Conservation (phyloP, 2,329 filamentous ascomycete genomes). For the Mycosphaerella sp. region DNA sequence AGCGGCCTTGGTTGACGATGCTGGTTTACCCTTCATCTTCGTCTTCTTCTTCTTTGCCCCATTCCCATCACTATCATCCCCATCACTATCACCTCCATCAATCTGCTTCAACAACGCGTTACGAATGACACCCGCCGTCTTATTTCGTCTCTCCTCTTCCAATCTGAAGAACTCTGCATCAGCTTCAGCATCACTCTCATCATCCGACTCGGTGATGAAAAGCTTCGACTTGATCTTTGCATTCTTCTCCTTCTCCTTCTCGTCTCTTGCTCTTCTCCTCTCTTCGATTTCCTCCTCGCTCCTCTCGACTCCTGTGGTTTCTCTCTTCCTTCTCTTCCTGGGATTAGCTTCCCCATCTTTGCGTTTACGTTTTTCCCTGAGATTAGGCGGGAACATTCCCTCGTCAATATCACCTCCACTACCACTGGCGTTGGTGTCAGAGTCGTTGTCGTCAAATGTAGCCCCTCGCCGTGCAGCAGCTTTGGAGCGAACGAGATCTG, state of each 20-base stretch:
- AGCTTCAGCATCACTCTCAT: slow-evolving; percentile 75
- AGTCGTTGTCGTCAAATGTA: slow-evolving; percentile 53
- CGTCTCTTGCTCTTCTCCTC: slow-evolving; percentile 54
- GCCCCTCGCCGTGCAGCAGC: slow-evolving; percentile 45
- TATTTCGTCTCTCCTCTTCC: slow-evolving; percentile 61
- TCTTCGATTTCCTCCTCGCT: slow-evolving; percentile 56
- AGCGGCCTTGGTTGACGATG: slow-evolving; percentile 2
- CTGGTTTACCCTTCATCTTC: too few relatives aligned
- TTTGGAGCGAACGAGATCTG: slow-evolving; percentile 73
- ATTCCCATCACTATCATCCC: slow-evolving; percentile 21
- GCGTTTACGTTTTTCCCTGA: slow-evolving; percentile 24
- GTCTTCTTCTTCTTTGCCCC: slow-evolving; percentile 22
- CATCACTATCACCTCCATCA: slow-evolving; percentile 32
- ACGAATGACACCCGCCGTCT: slow-evolving; percentile 46
- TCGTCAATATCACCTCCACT: slow-evolving; percentile 23
- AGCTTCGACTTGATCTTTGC: slow-evolving; percentile 76
- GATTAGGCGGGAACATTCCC: slow-evolving; percentile 29
- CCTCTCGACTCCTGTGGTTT: slow-evolving; percentile 46
- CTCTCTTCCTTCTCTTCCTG: slow-evolving; percentile 50
- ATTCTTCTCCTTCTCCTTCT: slow-evolving; percentile 69
- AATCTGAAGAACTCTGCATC: slow-evolving; percentile 68
- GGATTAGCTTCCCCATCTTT: slow-evolving; percentile 36
- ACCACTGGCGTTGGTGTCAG: slow-evolving; percentile 40
- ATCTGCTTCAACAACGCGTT: slow-evolving; percentile 42
- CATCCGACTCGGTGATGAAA: slow-evolving; percentile 77